Conservation (phyloP, 1,284 basidiomycete genomes). For the Ganoderma boninense region DNA sequence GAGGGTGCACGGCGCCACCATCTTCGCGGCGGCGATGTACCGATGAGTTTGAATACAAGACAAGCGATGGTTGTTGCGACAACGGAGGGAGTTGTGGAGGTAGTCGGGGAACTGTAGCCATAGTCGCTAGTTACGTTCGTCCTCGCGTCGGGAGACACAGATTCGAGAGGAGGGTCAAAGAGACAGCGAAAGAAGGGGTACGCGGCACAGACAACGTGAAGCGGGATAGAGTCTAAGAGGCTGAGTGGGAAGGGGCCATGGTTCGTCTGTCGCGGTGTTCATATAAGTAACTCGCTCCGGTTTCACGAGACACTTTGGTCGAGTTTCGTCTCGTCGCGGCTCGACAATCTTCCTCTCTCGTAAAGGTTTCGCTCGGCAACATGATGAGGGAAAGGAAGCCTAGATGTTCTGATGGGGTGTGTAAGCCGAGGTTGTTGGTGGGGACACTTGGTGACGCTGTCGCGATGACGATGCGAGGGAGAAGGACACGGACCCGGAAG, state of each 20-base stretch:
- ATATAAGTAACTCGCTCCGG: constrained; percentile 16
- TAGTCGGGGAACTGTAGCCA: constrained; percentile 13
- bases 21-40: constrained; percentile 26
- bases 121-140: constrained; percentile 6
- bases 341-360: constrained; percentile 25
- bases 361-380: constrained; percentile 14
- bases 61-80: constrained; percentile 25
- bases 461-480: constrained; percentile 31
- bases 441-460: constrained; percentile 19
- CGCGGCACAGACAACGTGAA: not conserved
- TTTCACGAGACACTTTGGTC: constrained; percentile 16
- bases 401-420: constrained; percentile 26
- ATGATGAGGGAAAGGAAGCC: constrained; percentile 17
- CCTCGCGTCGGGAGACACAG: not conserved
- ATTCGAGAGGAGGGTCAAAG: not conserved
- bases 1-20: not conserved
- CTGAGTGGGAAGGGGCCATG: not conserved
- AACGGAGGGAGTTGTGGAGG: constrained; percentile 25
- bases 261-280: constrained; percentile 9
- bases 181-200: not conserved
- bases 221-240: not conserved
- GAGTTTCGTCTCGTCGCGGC: constrained; percentile 33
- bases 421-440: not conserved
- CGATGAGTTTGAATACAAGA: constrained; percentile 15
- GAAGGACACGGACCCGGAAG: not conserved